phyloP scores from a whole-genome alignment of 371 early-diverging fungal species.

The Circinella umbellata region DNA sequence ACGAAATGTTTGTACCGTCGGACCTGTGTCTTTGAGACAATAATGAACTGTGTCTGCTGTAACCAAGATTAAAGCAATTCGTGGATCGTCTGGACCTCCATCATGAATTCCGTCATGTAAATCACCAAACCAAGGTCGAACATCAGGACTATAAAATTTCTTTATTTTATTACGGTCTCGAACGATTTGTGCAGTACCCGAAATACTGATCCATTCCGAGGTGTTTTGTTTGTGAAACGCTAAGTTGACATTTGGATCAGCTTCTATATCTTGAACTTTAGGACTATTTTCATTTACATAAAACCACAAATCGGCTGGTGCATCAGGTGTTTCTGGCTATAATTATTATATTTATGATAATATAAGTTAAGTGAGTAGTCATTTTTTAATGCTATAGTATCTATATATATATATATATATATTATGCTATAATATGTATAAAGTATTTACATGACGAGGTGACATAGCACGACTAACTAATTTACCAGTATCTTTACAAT shows the following conservation, averaged over 20 bases:
- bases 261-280: constrained; percentile 46
- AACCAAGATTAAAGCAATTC: constrained; percentile 38
- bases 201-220: constrained; percentile 49
- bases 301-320: constrained; percentile 47
- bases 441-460: constrained; percentile 23
- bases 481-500: constrained; percentile 27
- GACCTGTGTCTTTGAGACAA: constrained; percentile 21
- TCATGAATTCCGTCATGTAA: constrained; percentile 46
- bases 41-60: constrained; percentile 35
- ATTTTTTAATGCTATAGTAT: too few species aligned
- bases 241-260: constrained; percentile 48
- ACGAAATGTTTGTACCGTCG: constrained; percentile 30
- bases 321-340: constrained; percentile 22
- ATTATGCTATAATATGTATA: not conserved
- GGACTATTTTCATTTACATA: constrained; percentile 44
- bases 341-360: not conserved
- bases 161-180: constrained; percentile 42
- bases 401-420: too few species aligned
- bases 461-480: constrained; percentile 37
- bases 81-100: constrained; percentile 51
- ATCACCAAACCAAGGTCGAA: constrained; percentile 51
- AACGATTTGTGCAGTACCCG: constrained; percentile 43
- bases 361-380: too few species aligned
- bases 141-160: constrained; percentile 32
- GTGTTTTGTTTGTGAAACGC: constrained; percentile 41